A percentile compares a stretch with the other conserved stretches of the same genome.
Evolutionary conservation across 768 basidiomycete species (phyloP).

Genomic region (Boletus vinaceobasis): DNA sequence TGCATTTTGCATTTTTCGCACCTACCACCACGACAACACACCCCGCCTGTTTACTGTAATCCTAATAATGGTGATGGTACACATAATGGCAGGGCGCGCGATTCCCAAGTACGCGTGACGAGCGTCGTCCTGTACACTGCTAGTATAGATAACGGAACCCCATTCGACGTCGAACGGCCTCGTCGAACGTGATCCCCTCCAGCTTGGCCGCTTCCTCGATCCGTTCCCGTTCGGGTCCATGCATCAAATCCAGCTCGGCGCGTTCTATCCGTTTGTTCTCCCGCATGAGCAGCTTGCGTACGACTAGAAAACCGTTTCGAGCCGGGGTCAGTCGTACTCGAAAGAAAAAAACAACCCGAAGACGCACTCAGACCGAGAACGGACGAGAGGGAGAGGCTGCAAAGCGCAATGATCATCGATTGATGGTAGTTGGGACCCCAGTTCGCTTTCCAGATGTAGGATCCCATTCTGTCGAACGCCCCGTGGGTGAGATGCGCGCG

Average conservation of each 20-base stretch:
- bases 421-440: slow-evolving; percentile 63
- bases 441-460: slow-evolving; percentile 56
- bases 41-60: too few species aligned
- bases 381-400: slow-evolving; percentile 35
- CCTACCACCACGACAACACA: too few species aligned
- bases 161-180: slow-evolving; percentile 54
- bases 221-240: slow-evolving; percentile 44
- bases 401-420: slow-evolving; percentile 53
- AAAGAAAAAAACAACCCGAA: not conserved
- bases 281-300: slow-evolving; percentile 41
- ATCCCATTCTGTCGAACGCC: slow-evolving; percentile 44
- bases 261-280: slow-evolving; percentile 51
- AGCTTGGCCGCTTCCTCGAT: slow-evolving; percentile 57
- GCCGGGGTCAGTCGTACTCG: not conserved
- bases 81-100: too few species aligned
- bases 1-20: too few species aligned
- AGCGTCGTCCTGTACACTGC: too few species aligned
- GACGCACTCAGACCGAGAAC: slow-evolving; percentile 36
- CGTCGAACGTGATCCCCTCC: slow-evolving; percentile 58
- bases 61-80: too few species aligned
- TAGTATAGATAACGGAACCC: slow-evolving; percentile 58
- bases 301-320: slow-evolving; percentile 26
- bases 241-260: slow-evolving; percentile 44
- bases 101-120: too few species aligned
- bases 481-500: too few species aligned